phyloP scores from a whole-genome alignment of 2,329 filamentous ascomycete species.

The Talaromyces verruculosus region DNA sequence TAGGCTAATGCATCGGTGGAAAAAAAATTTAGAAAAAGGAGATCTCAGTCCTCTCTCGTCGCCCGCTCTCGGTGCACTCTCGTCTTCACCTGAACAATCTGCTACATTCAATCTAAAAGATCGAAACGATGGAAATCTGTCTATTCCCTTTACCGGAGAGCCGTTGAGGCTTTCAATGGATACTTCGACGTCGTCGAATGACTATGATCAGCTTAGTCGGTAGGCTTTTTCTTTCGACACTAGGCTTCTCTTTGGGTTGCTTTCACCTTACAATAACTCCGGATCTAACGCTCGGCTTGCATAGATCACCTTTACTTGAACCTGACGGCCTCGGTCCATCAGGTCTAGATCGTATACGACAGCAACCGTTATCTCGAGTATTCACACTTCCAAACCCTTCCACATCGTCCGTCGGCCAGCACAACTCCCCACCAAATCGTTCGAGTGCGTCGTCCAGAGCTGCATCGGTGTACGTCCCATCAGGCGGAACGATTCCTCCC shows the following conservation, averaged over 20 bases:
- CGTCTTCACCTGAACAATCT: constrained; percentile 38
- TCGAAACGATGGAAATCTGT: constrained; percentile 52
- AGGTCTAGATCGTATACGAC: constrained; percentile 88
- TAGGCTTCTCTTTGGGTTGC: not conserved
- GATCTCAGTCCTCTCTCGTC: constrained; percentile 41
- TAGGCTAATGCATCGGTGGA: constrained; percentile 13
- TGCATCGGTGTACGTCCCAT: constrained; percentile 55
- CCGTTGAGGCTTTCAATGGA: constrained; percentile 75
- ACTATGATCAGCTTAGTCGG: constrained; percentile 73
- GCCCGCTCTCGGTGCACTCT: constrained; percentile 38
- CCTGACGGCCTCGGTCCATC: constrained; percentile 83
- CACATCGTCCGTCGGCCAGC: constrained; percentile 60
- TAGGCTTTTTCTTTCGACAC: constrained; percentile 39
- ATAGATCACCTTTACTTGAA: constrained; percentile 78
- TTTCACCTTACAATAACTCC: constrained; percentile 13
- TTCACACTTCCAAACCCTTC: constrained; percentile 66
- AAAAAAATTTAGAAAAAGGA: constrained; percentile 28
- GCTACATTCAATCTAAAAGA: constrained; percentile 47
- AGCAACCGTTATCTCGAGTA: constrained; percentile 68
- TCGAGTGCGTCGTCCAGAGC: constrained; percentile 59
- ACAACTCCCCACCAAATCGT: constrained; percentile 70
- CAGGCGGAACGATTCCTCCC: constrained; percentile 68
- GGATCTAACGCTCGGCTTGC: constrained; percentile 20
- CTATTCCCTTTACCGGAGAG: constrained; percentile 53
- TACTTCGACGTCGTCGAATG: constrained; percentile 56